Evolutionary conservation across 2,329 filamentous ascomycete species (phyloP), one percentile per base, ranked within the genome.

Genomic region (Gnomoniopsis smithogilvyi): DNA sequence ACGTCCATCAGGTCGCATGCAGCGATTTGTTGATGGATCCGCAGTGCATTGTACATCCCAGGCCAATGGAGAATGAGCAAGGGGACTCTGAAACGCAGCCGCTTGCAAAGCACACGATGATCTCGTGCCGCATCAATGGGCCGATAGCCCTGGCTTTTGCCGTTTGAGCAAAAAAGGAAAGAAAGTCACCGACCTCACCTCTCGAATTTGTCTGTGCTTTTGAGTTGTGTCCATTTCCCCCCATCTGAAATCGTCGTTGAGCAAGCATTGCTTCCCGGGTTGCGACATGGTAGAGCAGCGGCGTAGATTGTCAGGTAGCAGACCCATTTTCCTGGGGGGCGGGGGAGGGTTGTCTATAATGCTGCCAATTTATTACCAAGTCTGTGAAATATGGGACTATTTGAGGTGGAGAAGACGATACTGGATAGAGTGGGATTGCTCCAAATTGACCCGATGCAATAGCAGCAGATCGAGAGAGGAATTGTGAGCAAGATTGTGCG

Each of bases 31-130:
- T 43, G 45, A 54, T 33, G 50, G 50, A 58, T 53, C 56, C 36
- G 34, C 56, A 50, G 22, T 54, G 56, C 56, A 53, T 45, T 17
- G 24, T 49, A 21, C 3, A n/a, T 21, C n/a, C 34, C 34, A 12
- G 34, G 45, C 50, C 56, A 58, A 58, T 54, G 26, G 19, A 26
- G 48, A 24, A n/a, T 41, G 36, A 8, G 14, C 46, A 57, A 24
- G 47, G 47, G 47, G 19, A 14, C 49, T 54, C 56, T 58, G 56
- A 58, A 58, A 58, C 56, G 36, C 45, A 49, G 36, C 15, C 46
- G 36, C 36, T 47, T n/a, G 45, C 6, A 54, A 43, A 22, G 43
- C 7, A 45, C 21, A 49, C 45, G 24, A 50, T 53, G 48, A 19
- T 41, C 17, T 34, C 46, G 8, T 50, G 26, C 19, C n/a, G 24